Base-by-base conservation (phyloP, 371 early-diverging fungal species). In the Choanephora cucurbitarum region DNA sequence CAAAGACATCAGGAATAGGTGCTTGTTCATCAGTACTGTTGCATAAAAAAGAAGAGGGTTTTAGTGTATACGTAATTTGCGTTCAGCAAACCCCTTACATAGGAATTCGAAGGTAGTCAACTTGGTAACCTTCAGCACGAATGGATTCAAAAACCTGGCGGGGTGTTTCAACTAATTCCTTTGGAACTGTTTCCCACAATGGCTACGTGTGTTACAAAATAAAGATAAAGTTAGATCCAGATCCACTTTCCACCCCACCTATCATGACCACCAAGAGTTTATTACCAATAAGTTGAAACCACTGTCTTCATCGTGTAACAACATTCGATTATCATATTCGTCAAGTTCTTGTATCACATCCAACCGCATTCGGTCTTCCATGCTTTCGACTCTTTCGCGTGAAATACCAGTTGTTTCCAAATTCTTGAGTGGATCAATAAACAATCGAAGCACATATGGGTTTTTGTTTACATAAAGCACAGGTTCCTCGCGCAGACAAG, bases 1-100 rank as follows among this genome's bases (percentile, higher is more conserved):
- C 85, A 65, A 88, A 86, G 19, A 89, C 87, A 54, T 80, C 79
- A 1, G 90, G 89, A 40, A 90, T 85, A 28, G 90, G 90, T 17
- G 87, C 83, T 65, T 85, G 86, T 57, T 89, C 89, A 60, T 89
- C 89, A 14, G 89, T 87, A 44, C 79, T 79, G 67, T 17, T 31
- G 22, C 10, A 2, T 17, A 5, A 41, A 34, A 41, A 31, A 39
- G 2, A 40, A 44, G 23, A 41, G 9, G 57, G 15, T 28, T 22
- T 39, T 9, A 21, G 33, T n/a, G 31, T 19, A 39, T 28, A 40
- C 32, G 7, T 17, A 23, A 14, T 24, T 4, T 33, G 28, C 9
- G 19, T 21, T 37, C n/a, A 44, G 7, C 41, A 3, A 31, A 11
- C 7, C 9, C 32, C 69, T 55, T 60, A 77, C 78, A 90, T 86